A percentile compares a stretch with the other conserved stretches of the same genome.
phyloP scores from a whole-genome alignment of 306 rosid genomes.

The Spatholobus suberectus region DNA sequence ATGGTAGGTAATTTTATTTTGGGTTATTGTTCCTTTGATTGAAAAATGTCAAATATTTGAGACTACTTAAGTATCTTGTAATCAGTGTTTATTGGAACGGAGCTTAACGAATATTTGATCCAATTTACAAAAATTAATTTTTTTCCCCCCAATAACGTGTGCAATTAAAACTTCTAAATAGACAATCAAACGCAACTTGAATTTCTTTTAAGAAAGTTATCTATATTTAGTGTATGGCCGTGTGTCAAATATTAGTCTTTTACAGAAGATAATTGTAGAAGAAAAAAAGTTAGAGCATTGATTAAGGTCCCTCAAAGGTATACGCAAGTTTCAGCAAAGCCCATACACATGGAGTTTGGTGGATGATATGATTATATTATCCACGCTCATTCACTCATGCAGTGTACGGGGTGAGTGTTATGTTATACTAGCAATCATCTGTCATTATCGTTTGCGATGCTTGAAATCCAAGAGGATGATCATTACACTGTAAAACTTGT shows the following conservation, averaged over 20 bases:
- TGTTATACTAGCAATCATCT: not conserved
- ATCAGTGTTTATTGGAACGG: no score
- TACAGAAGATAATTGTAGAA: no score
- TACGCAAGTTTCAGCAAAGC: conserved; percentile 41
- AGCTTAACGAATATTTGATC: no score
- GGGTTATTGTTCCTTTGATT: not conserved
- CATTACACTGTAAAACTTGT: not conserved
- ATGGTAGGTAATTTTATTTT: not conserved
- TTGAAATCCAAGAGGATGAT: conserved; percentile 21
- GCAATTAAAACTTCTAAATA: no score
- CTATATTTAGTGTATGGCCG: no score
- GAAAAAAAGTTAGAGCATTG: no score
- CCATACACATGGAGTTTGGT: conserved; percentile 36
- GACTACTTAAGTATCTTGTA: no score
- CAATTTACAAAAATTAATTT: no score
- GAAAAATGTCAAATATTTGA: not conserved
- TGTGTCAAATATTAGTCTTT: no score
- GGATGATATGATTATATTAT: conserved; percentile 44
- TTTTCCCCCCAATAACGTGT: no score
- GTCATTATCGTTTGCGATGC: not conserved
- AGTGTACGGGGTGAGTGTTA: not conserved
- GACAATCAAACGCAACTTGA: no score
- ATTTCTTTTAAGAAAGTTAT: no score
- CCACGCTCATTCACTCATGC: not conserved
- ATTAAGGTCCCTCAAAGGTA: not conserved